Conservation (phyloP, 371 early-diverging fungal genomes). For the Mucor indicus region DNA sequence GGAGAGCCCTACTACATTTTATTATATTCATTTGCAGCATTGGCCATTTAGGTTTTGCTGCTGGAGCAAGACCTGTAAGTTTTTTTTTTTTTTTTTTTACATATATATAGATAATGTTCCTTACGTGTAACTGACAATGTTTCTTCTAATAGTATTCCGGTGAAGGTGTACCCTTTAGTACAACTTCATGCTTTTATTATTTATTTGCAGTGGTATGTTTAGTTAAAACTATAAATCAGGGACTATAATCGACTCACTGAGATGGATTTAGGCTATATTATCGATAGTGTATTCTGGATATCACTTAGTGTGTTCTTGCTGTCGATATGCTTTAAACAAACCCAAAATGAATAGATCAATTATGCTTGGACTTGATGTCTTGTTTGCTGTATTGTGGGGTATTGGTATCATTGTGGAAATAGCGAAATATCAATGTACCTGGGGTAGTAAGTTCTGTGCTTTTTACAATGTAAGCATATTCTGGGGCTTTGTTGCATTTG, state of each 20-base stretch:
- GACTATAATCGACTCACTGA: neutral
- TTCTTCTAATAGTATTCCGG: constrained; percentile 19
- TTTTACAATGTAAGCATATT: constrained; percentile 55
- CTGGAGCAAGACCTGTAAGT: too few relatives aligned
- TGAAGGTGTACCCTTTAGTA: constrained; percentile 26
- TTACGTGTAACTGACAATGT: too few relatives aligned
- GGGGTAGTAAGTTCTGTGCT: constrained; percentile 46
- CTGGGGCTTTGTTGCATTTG: constrained; percentile 43
- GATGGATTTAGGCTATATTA: neutral
- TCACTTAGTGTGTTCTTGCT: constrained; percentile 39
- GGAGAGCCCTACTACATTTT: too few relatives aligned
- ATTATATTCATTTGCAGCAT: too few relatives aligned
- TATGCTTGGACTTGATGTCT: constrained; percentile 38
- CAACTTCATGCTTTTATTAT: constrained; percentile 28
- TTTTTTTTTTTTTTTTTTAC: too few relatives aligned
- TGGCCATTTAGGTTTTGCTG: too few relatives aligned
- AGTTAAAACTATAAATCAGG: constrained; percentile 11
- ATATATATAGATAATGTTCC: too few relatives aligned
- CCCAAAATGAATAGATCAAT: constrained; percentile 46
- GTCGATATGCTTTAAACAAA: constrained; percentile 31
- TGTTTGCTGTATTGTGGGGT: constrained; percentile 48
- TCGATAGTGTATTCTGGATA: constrained; percentile 21
- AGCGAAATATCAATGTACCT: constrained; percentile 39
- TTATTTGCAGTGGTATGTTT: constrained; percentile 41
- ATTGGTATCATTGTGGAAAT: constrained; percentile 51